phyloP scores from a whole-genome alignment of 2,329 filamentous ascomycete species.

The Elsinoe australis region DNA sequence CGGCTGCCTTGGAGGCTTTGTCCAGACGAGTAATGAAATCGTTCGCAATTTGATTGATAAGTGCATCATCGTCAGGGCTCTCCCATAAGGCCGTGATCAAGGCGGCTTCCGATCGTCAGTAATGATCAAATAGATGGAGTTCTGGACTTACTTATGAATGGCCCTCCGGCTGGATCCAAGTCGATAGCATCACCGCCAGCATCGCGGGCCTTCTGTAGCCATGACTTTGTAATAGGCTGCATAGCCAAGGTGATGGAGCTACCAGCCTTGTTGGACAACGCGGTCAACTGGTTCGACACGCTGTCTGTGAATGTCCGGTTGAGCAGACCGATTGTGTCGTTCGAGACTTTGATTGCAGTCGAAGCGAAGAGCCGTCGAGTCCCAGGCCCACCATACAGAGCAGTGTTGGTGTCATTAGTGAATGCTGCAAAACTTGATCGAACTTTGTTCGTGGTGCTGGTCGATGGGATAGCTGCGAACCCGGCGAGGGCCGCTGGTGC shows the following conservation, averaged over 20 bases:
- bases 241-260: neutral
- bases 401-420: neutral
- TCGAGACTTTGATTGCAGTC: neutral
- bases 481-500: neutral
- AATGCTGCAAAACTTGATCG: neutral
- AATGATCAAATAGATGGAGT: neutral
- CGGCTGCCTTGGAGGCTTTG: neutral
- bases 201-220: neutral
- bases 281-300: neutral
- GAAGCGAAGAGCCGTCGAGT: neutral
- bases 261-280: neutral
- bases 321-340: neutral
- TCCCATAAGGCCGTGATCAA: neutral
- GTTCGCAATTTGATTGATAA: neutral
- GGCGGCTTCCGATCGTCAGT: neutral
- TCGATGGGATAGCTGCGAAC: neutral
- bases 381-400: neutral
- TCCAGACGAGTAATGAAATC: neutral
- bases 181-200: conserved; percentile 12
- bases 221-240: neutral
- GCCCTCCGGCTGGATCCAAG: conserved; percentile 1
- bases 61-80: neutral
- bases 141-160: neutral
- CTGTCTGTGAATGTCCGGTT: neutral
- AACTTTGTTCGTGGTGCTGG: neutral